Percentiles rank a stretch among this genome's conserved stretches.
Evolutionary conservation across 2,329 filamentous ascomycete species (phyloP).

Genomic region (Ophiocordyceps sinensis): DNA sequence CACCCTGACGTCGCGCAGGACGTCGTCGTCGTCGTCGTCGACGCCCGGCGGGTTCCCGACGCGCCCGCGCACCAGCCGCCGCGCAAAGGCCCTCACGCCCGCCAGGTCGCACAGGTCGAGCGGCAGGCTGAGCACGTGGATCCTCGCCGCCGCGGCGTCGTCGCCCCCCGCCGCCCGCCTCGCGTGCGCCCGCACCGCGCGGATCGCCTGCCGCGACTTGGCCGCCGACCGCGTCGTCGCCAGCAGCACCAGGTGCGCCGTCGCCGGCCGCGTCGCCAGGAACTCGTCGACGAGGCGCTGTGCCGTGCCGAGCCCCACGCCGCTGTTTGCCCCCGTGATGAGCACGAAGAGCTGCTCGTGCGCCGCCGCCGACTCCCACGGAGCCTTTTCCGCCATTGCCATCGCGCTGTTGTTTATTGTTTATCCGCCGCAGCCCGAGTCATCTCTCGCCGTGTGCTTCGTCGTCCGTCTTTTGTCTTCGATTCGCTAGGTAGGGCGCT

Average conservation of each 20-base stretch:
- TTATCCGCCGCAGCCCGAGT: neutral
- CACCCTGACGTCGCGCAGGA: constrained; percentile 31
- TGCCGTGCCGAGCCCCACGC: constrained; percentile 72
- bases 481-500: too few relatives aligned
- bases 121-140: constrained; percentile 44
- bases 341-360: constrained; percentile 47
- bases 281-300: constrained; percentile 85
- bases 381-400: constrained; percentile 5
- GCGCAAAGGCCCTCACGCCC: constrained; percentile 33
- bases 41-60: constrained; percentile 29
- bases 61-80: constrained; percentile 26
- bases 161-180: constrained; percentile 22
- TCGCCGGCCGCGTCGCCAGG: constrained; percentile 50
- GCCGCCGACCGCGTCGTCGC: constrained; percentile 64
- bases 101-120: constrained; percentile 46
- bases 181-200: constrained; percentile 46
- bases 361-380: constrained; percentile 21
- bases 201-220: constrained; percentile 63
- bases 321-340: constrained; percentile 79
- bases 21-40: constrained; percentile 11
- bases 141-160: constrained; percentile 25
- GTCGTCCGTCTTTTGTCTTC: neutral
- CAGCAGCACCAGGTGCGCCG: constrained; percentile 61
- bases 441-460: neutral
- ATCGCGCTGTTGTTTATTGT: neutral